These are phyloP conservation scores for Astrocystis sublimbata DNA, from an alignment of 495 filamentous ascomycete genomes.

Conservation along the genomic window DNA sequence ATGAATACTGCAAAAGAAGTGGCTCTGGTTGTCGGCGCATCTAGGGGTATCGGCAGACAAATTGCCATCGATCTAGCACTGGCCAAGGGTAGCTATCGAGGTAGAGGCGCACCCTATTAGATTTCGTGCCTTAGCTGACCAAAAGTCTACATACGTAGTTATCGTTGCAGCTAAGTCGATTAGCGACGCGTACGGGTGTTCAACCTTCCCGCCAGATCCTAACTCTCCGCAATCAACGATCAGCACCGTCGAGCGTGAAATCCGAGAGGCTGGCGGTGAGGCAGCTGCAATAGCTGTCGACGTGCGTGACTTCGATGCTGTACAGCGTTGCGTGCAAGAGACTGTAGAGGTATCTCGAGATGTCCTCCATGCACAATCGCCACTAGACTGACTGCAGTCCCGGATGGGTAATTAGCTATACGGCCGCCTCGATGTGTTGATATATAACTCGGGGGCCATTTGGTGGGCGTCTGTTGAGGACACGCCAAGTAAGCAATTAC, in stretches of 20 bases:
- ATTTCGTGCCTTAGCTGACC: conserved; percentile 1
- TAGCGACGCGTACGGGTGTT: conserved; percentile 57
- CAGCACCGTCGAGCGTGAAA: conserved; percentile 80
- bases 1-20: conserved; percentile 42
- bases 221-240: conserved; percentile 79
- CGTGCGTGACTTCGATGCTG: conserved; percentile 62
- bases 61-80: conserved; percentile 66
- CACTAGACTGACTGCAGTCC: neutral
- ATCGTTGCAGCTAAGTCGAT: conserved; percentile 80
- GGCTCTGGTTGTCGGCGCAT: conserved; percentile 72
- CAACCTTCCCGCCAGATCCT: conserved; percentile 77
- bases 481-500: conserved; percentile 53
- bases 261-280: conserved; percentile 62
- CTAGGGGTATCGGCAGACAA: conserved; percentile 77
- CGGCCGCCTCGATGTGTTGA: conserved; percentile 65
- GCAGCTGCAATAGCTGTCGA: conserved; percentile 72
- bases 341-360: conserved; percentile 56
- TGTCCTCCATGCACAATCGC: neutral
- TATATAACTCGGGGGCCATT: conserved; percentile 87
- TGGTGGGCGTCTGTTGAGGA: conserved; percentile 77
- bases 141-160: conserved; percentile 60
- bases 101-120: conserved; percentile 40
- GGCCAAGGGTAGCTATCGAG: conserved; percentile 67
- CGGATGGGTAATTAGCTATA: conserved; percentile 48
- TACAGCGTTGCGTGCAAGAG: conserved; percentile 60